Evolutionary conservation across 495 filamentous ascomycete species (phyloP), one percentile per base, ranked within the genome.

Genomic region (Aspergillus homomorphus): DNA sequence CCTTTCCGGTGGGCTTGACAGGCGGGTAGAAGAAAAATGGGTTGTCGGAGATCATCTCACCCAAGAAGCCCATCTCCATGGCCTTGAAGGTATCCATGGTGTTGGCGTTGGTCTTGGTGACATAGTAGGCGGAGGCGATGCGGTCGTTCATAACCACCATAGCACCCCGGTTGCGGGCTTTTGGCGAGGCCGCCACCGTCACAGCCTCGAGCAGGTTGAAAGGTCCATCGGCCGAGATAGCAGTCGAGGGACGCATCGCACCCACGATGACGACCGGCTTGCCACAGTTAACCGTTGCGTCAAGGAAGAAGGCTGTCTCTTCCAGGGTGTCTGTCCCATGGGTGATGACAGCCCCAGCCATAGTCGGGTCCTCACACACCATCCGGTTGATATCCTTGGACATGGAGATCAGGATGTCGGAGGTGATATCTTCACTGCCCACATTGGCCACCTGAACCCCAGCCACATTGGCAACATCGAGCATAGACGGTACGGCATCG

Each of bases 61-160:
- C 78, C 4, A 79, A 65, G 58, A 69, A 74, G 2, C 77, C 77
- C 57, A 71, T 70, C 64, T 81, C 78, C 20, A 64, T 59, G 0
- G 70, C 70, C 62, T 70, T 75, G 72, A 82, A 82, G 19, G 79
- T 80, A 61, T 82, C 78, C 43, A 80, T 65, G 30, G 74, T 69
- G 61, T 82, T 82, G 23, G 78, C 76, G 55, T 81, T 77, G 20
- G 70, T 80, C 65, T 82, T 82, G 54, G 78, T 74, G n/a, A 71
- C 75, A 51, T 71, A 81, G 60, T 68, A 78, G 4, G 79, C 77
- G 4, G 64, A 71, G 10, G 68, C 68, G 60, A 80, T 80, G 49
- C 79, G 77, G 54, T 82, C 79, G 62, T 82, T 82, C 63, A 80
- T 62, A n/a, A 76, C 73, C 30, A 80, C 72, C 70, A 82, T 72